Percentiles rank a stretch among this genome's conserved stretches.
These are phyloP conservation scores for Microstegium vimineum DNA, from an alignment of 176 grass and related monocot species.

Conservation along the genomic window DNA sequence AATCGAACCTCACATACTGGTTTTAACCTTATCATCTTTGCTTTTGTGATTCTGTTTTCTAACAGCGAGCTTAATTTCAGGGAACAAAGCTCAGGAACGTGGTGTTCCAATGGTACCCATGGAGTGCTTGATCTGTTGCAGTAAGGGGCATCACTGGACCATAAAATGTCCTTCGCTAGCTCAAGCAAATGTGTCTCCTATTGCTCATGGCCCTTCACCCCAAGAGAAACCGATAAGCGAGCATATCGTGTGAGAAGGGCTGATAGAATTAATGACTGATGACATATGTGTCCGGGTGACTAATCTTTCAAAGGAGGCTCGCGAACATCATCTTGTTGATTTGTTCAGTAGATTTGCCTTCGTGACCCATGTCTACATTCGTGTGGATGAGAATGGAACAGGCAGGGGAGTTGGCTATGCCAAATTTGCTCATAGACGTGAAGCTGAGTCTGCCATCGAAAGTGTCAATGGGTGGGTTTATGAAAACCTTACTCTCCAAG, in stretches of 20 bases:
- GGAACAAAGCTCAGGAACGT: conserved; percentile 52
- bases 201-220: conserved; percentile 14
- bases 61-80: conserved; percentile 28
- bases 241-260: not conserved
- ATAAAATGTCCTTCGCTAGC: conserved; percentile 67
- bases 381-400: not conserved
- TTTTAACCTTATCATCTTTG: not conserved
- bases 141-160: conserved; percentile 79
- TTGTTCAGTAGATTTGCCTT: not conserved
- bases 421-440: not conserved
- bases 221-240: not conserved
- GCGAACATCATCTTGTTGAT: not conserved
- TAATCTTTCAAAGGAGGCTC: not conserved
- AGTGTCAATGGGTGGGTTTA: not conserved
- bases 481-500: not conserved
- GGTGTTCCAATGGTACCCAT: conserved; percentile 25
- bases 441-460: not conserved
- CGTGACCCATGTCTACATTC: not conserved
- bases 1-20: not conserved
- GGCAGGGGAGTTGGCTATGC: not conserved
- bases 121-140: too few species aligned
- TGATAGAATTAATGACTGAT: not conserved
- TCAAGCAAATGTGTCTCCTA: not conserved
- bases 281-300: not conserved
- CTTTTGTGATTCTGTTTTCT: not conserved